Evolutionary conservation across 1,284 basidiomycete species (phyloP).

Genomic region (Ustilago xerochloae): DNA sequence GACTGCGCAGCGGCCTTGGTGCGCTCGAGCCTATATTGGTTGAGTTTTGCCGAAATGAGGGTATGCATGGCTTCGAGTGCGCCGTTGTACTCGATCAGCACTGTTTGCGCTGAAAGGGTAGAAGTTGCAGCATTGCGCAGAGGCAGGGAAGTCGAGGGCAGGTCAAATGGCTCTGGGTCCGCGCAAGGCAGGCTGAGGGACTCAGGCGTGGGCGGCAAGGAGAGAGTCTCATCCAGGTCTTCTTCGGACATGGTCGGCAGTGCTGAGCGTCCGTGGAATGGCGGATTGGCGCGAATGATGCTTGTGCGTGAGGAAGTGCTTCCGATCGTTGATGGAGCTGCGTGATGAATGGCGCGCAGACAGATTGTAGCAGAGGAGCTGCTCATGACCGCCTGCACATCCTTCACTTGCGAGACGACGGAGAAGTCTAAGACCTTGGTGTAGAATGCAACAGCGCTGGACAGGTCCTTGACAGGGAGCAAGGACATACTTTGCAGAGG

Average conservation of each 20-base stretch:
- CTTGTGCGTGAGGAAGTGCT: conserved; percentile 5
- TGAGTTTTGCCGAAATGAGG: conserved; percentile 25
- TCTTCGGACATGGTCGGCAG: conserved; percentile 23
- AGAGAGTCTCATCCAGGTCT: neutral
- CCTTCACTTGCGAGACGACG: conserved; percentile 22
- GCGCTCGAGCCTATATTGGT: conserved; percentile 30
- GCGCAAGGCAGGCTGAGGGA: conserved; percentile 13
- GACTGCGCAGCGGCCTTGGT: conserved; percentile 7
- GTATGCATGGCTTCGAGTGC: conserved; percentile 32
- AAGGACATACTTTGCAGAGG: conserved; percentile 24
- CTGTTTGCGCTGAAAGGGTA: conserved; percentile 16
- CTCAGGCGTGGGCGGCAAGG: conserved; percentile 23
- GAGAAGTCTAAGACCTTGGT: conserved; percentile 30
- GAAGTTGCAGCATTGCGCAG: conserved; percentile 8
- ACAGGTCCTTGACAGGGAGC: conserved; percentile 34
- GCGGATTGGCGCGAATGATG: conserved; percentile 8
- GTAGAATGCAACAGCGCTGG: conserved; percentile 34
- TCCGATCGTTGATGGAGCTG: conserved; percentile 16
- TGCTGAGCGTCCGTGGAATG: conserved; percentile 1
- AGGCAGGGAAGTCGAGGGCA: conserved; percentile 17
- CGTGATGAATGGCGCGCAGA: conserved; percentile 23
- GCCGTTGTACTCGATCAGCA: conserved; percentile 32
- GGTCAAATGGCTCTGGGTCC: conserved; percentile 19
- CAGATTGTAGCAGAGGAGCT: conserved; percentile 25
- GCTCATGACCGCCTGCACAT: conserved; percentile 35